Base-by-base conservation (phyloP, 2,329 filamentous ascomycete genomes). In the Colletotrichum salicis region DNA sequence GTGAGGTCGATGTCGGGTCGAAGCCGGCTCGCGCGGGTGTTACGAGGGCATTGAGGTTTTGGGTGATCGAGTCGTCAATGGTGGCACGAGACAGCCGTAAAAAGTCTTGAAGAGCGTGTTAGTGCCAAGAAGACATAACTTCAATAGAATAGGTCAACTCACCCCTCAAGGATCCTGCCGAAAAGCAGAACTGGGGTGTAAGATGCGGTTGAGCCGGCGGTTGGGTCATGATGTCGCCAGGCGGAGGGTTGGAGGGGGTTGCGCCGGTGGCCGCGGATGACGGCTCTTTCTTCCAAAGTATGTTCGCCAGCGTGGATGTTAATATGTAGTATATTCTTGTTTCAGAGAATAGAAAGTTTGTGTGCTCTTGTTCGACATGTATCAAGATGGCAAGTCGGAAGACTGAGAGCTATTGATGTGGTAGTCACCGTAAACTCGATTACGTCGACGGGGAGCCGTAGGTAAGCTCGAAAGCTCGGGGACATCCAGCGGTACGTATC, bases 61-160 rank as follows among this genome's bases (percentile, higher is more conserved):
- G 95, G 1, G 91, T 91, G 78, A 99, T 98, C 56, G 93, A 94
- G 82, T 99, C 96, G 83, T 99, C 96, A 78, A 98, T 92, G 59
- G 93, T 90, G 64, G 90, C 87, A 74, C 96, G 91, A 11, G 96
- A 98, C 75, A 96, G 82, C 51, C 95, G 93, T 27, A 99, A 88
- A 81, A 99, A 99, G 81, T 97, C 96, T 97, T 78, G 66, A 29
- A 52, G 70, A 58, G 57, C 61, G 13, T 13, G n/a, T 55, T 7
- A 69, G 48, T n/a, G 12, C 5, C 5, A 2, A 24, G 11, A 13
- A 7, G 0, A 55, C 5, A 29, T 29, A 19, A 48, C 7, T 7
- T 1, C 12, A 35, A 35, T 22, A 15, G 8, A 24, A 2, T 22
- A 64, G 3, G 29, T 19, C 31, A 63, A 63, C 85, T 54, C 80